Evolutionary conservation across 2,329 filamentous ascomycete genomes (phyloP).

Genomic region (Aspergillus brunneoviolaceus): DNA sequence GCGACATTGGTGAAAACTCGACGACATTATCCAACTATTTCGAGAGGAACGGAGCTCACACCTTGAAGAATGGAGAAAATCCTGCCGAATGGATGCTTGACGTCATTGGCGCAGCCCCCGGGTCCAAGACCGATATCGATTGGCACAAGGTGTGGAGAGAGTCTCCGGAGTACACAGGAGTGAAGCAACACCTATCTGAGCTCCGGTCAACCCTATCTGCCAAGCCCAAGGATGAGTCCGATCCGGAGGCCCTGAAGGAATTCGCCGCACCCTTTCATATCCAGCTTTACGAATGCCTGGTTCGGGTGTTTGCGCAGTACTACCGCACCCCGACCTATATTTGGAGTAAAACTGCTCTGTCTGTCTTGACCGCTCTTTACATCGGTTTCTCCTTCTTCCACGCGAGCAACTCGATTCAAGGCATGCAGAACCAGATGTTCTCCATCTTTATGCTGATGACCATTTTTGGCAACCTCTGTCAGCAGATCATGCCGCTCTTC

Average conservation of each 20-base stretch:
- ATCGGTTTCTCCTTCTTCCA: constrained; percentile 81
- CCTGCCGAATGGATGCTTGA: constrained; percentile 74
- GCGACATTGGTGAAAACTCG: constrained; percentile 62
- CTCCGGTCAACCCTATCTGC: constrained; percentile 44
- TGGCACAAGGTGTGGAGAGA: constrained; percentile 65
- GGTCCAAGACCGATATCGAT: constrained; percentile 59
- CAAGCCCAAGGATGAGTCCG: constrained; percentile 40
- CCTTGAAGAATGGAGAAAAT: constrained; percentile 62
- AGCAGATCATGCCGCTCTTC: constrained; percentile 59
- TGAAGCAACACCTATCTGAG: constrained; percentile 57
- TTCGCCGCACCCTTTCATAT: constrained; percentile 72
- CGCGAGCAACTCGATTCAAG: constrained; percentile 70
- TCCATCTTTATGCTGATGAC: constrained; percentile 80
- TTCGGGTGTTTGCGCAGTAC: constrained; percentile 83
- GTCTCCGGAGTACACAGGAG: constrained; percentile 55
- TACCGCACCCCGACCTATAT: constrained; percentile 89
- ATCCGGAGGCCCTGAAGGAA: constrained; percentile 65
- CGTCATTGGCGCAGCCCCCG: constrained; percentile 59
- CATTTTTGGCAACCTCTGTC: constrained; percentile 63
- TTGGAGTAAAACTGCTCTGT: constrained; percentile 74
- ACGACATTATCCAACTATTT: constrained; percentile 62
- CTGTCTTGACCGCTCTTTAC: constrained; percentile 65
- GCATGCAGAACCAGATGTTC: constrained; percentile 87
- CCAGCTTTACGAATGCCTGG: constrained; percentile 67
- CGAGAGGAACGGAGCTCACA: constrained; percentile 59